Base-by-base conservation (phyloP, 768 basidiomycete species). In the Myochromella boudieri region DNA sequence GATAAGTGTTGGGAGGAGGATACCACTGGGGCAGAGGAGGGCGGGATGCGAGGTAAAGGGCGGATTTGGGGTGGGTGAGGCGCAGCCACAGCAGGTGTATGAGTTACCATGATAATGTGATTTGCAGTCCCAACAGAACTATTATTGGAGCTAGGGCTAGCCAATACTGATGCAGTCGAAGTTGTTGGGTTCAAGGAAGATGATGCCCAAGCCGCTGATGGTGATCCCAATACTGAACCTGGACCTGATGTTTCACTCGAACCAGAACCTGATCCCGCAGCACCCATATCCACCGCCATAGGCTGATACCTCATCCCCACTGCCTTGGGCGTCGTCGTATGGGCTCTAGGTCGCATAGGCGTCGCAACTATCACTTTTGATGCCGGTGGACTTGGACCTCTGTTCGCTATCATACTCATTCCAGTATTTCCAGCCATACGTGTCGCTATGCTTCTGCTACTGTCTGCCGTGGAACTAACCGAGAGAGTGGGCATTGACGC, bases 261-360 rank as follows among this genome's bases (percentile, higher is more conserved):
- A n/a, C n/a, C n/a, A n/a, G n/a, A n/a, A n/a, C n/a, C n/a, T n/a
- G n/a, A n/a, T n/a, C n/a, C n/a, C n/a, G n/a, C n/a, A n/a, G n/a
- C n/a, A n/a, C n/a, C 26, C 4, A 49, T 54, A 37, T 61, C 60
- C 3, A 62, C 60, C 6, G 59, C 53, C 44, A 64, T 48, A 10
- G 66, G 46, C 37, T 64, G 66, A 44, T 62, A 62, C 18, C 59
- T 56, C 46, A 64, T 62, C n/a, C 54, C 57, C 1, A 63, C 40
- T 17, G 54, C 12, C 10, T 49, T 44, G 1, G 49, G 42, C 3
- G 36, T 40, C 4, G 48, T 55, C 3, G 57, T 53, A 14, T 41
- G 46, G 24, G 57, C 44, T 12, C 57, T 44, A 10, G 54, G 54
- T 32, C 57, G 44, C 2, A 52, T 37, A 4, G 54, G 17, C 2